Conservation (phyloP, 73 alveolate genomes). For the Tetrahymena borealis region DNA sequence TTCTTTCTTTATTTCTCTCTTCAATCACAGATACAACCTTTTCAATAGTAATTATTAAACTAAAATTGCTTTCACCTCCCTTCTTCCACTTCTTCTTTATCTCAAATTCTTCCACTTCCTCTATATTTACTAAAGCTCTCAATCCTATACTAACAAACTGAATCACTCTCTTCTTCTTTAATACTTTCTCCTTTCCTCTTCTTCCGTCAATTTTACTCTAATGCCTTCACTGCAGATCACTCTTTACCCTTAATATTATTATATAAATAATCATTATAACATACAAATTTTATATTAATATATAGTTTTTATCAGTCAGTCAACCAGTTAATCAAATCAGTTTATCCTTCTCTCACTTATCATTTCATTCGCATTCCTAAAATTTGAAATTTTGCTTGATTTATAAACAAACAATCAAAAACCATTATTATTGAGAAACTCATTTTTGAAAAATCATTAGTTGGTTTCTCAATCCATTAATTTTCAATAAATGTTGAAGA, state of each 20-base stretch:
- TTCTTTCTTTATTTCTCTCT: neutral
- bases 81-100: neutral
- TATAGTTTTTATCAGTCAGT: too few relatives aligned
- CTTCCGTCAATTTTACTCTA: constrained; percentile 1
- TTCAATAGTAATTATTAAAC: neutral
- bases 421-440: too few relatives aligned
- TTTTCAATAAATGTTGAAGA: too few relatives aligned
- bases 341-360: too few relatives aligned
- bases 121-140: neutral
- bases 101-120: neutral
- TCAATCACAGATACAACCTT: neutral
- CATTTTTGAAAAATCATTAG: too few relatives aligned
- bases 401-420: too few relatives aligned
- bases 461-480: too few relatives aligned
- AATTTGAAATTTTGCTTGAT: too few relatives aligned
- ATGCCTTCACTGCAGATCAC: neutral
- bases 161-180: neutral
- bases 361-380: too few relatives aligned
- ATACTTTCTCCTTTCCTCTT: neutral
- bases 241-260: neutral
- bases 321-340: too few relatives aligned
- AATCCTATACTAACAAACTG: neutral
- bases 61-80: neutral
- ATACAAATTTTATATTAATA: too few relatives aligned
- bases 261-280: too few relatives aligned